Evolutionary conservation across 495 filamentous ascomycete species (phyloP), one percentile per base, ranked within the genome.

Genomic region (Margaritispora aquatica): DNA sequence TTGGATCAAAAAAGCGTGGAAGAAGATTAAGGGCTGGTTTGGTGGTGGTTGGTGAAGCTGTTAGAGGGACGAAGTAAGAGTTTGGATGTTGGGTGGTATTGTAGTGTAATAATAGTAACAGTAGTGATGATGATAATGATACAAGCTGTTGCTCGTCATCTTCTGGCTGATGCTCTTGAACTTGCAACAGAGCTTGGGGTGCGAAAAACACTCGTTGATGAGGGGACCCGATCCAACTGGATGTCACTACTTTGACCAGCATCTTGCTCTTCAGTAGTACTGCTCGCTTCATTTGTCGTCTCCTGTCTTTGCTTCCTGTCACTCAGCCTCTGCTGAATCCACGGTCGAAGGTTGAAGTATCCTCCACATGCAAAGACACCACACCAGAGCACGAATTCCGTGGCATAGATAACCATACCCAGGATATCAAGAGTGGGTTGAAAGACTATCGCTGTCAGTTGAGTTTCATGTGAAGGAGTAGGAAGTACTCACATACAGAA

Each of bases 401-500:
- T 80, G 17, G 75, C 80, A 68, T 86, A 87, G 21, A 85, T 84
- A 10, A 83, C 75, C 64, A 86, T 74, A 0, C 82, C 84, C 1
- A 84, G 68, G 13, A 81, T 65, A 66, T 85, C 74, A 21, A 85
- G 68, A 24, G 63, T 69, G 2, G 73, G 70, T 68, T 82, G 81
- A 57, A 85, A 86, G 51, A 86, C 64, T 67, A 21, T 44, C 13
- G 22, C 26, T 23, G 29, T 54, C 19, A 47, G 23, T 11, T 17
- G 11, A 31, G 9, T 44, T 31, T 11, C 7, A 31, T 21, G 21
- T 11, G 31, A 38, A n/a, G 7, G 13, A 1, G 17, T 7, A 53
- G 19, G 24, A 36, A 60, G 55, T 63, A 58, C 64, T 34, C 29
- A 67, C 64, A 69, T 36, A 88, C 70, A 4, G 84, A 85, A 13